These are phyloP conservation scores for Cercospora nicotianae DNA, from an alignment of 2,329 filamentous ascomycete species.

Conservation along the genomic window DNA sequence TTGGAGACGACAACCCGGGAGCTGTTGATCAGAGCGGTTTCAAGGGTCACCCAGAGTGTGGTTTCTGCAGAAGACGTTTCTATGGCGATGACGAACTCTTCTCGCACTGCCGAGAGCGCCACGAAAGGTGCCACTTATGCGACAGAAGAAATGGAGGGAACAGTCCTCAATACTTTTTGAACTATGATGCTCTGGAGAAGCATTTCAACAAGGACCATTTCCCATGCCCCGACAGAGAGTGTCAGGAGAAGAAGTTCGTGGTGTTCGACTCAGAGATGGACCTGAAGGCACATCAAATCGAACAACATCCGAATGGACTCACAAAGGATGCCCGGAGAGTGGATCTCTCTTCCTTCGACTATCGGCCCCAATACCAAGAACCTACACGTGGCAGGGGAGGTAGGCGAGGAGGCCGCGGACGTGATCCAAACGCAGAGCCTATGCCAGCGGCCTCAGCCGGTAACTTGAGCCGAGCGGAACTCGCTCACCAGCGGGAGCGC, in stretches of 20 bases:
- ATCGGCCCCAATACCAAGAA: conserved; percentile 68
- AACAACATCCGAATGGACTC: conserved; percentile 73
- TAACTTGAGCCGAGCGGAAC: conserved; percentile 77
- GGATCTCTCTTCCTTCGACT: conserved; percentile 83
- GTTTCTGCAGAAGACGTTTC: conserved; percentile 87
- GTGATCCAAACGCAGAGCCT: conserved; percentile 83
- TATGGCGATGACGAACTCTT: conserved; percentile 96
- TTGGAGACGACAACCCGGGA: conserved; percentile 87
- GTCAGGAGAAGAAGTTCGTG: conserved; percentile 94
- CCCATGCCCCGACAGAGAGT: conserved; percentile 79
- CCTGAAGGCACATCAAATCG: conserved; percentile 87
- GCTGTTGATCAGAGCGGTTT: conserved; percentile 92
- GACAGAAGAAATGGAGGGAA: conserved; percentile 65
- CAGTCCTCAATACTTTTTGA: conserved; percentile 83
- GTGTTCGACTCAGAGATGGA: conserved; percentile 96
- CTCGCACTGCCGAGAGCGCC: conserved; percentile 86
- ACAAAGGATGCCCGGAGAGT: conserved; percentile 86
- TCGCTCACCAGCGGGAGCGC: conserved; percentile 89
- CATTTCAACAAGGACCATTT: conserved; percentile 90
- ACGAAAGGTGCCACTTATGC: conserved; percentile 93
- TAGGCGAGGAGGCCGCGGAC: conserved; percentile 60
- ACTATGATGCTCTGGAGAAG: conserved; percentile 81
- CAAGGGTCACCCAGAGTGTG: conserved; percentile 90
- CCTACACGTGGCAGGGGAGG: conserved; percentile 53
- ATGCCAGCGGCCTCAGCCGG: conserved; percentile 75